These are phyloP conservation scores for Rhododendron ovatum DNA, from an alignment of 148 eudicot species.

Conservation along the genomic window DNA sequence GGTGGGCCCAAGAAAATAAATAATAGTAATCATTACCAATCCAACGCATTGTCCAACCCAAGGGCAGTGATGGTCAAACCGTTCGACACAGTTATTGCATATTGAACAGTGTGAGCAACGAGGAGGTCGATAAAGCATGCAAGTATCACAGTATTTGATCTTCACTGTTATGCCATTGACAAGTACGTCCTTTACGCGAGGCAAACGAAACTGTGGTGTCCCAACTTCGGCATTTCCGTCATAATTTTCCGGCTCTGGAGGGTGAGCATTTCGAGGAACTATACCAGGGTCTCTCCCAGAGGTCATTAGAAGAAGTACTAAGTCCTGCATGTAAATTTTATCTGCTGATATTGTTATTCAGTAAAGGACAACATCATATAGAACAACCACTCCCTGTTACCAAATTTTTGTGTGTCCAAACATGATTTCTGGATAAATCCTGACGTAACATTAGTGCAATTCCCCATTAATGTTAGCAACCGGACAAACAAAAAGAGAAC, in stretches of 20 bases:
- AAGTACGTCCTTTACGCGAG: slow-evolving; percentile 34
- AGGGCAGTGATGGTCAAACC: slow-evolving; percentile 62
- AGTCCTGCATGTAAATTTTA: slow-evolving; percentile 24
- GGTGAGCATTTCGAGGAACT: slow-evolving; percentile 47
- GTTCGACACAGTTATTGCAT: slow-evolving; percentile 53
- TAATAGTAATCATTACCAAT: slow-evolving; percentile 20
- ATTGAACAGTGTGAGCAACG: slow-evolving; percentile 61
- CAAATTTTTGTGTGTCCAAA: not conserved
- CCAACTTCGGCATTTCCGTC: slow-evolving; percentile 19
- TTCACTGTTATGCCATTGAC: slow-evolving; percentile 42
- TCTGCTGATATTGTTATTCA: not conserved
- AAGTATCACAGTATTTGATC: slow-evolving; percentile 51
- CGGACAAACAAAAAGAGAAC: not conserved
- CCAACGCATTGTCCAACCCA: slow-evolving; percentile 70
- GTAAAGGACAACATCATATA: not conserved
- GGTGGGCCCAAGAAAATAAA: not conserved
- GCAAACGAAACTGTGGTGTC: slow-evolving; percentile 26
- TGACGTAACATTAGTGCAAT: not conserved
- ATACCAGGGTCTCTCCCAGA: slow-evolving; percentile 60
- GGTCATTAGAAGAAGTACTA: slow-evolving; percentile 37
- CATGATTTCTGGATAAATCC: not conserved
- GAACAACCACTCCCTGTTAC: not conserved
- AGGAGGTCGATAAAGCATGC: slow-evolving; percentile 56
- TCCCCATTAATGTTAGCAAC: not conserved
- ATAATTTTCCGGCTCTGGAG: slow-evolving; percentile 43